phyloP scores from a whole-genome alignment of 306 rosid genomes.

The Albizia julibrissin region DNA sequence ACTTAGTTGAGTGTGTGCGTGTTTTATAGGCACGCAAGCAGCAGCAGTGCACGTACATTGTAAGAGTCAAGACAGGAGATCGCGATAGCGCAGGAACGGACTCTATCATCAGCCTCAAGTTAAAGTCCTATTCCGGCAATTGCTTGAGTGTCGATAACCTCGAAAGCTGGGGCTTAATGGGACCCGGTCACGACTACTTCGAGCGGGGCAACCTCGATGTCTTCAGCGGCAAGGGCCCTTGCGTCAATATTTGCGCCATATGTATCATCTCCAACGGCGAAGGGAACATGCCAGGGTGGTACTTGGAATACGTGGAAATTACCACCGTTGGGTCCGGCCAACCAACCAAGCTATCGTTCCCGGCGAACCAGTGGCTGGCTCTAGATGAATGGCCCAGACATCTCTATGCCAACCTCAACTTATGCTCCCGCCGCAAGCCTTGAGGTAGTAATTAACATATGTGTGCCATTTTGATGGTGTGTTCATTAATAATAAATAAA shows the following conservation, averaged over 20 bases:
- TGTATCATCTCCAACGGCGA: background rate
- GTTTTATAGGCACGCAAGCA: background rate
- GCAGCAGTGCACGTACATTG: background rate
- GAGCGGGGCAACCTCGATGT: background rate
- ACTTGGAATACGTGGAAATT: background rate
- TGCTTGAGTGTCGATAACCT: background rate
- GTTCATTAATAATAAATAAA: too few species aligned
- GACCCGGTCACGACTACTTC: background rate
- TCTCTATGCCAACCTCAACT: too few species aligned
- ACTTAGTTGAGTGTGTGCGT: too few species aligned
- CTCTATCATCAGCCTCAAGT: background rate
- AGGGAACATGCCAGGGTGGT: background rate
- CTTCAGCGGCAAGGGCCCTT: background rate
- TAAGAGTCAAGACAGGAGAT: background rate
- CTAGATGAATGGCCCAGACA: too few species aligned
- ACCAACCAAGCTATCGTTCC: too few species aligned
- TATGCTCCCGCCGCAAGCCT: too few species aligned
- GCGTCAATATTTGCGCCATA: background rate
- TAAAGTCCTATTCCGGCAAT: background rate
- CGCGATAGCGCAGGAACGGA: background rate
- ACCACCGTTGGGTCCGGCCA: too few species aligned
- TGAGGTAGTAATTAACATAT: too few species aligned
- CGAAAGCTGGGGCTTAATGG: background rate
- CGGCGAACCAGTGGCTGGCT: too few species aligned
- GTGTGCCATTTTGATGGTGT: too few species aligned